Conservation (phyloP, 2,329 filamentous ascomycete species). For the Aspergillus tamarii region DNA sequence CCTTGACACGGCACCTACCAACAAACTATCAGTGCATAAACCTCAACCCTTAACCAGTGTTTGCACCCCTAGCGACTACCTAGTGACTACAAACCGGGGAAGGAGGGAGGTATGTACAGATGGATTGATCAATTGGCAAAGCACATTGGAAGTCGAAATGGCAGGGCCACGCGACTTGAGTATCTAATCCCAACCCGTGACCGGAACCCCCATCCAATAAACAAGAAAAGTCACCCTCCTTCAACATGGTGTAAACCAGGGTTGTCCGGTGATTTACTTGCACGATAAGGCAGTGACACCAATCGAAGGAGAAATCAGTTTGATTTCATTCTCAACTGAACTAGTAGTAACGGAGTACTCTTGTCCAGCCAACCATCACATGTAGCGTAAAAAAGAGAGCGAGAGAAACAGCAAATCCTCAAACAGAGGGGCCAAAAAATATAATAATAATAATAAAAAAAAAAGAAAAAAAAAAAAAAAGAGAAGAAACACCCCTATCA, state of each 20-base stretch:
- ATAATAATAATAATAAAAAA: neutral
- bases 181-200: neutral
- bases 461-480: neutral
- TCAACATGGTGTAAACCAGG: neutral
- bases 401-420: neutral
- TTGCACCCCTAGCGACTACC: neutral
- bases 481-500: neutral
- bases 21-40: neutral
- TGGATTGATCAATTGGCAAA: neutral
- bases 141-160: neutral
- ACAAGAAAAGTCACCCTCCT: neutral
- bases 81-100: neutral
- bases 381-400: neutral
- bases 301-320: neutral
- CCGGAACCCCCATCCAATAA: neutral
- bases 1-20: neutral
- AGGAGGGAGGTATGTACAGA: neutral
- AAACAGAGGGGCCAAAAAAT: neutral
- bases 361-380: neutral
- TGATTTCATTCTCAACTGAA: neutral
- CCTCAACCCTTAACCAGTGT: neutral
- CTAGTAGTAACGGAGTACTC: neutral
- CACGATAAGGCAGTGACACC: neutral
- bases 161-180: neutral
- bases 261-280: neutral